phyloP scores from a whole-genome alignment of 2,329 filamentous ascomycete genomes.

The Hypomyces perniciosus region DNA sequence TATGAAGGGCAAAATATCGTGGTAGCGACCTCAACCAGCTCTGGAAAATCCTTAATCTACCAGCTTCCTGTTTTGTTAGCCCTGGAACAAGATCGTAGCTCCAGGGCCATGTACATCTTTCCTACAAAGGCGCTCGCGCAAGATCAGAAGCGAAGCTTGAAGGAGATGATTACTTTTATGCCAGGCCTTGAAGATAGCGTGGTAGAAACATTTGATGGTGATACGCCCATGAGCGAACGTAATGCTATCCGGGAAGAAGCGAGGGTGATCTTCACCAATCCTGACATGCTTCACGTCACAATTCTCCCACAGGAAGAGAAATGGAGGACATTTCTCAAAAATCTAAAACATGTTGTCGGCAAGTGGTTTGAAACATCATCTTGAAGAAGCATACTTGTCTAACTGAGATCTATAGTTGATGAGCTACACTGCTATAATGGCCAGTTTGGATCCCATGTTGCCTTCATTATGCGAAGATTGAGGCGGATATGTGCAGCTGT shows the following conservation, averaged over 20 bases:
- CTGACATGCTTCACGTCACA: constrained; percentile 94
- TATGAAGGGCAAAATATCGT: constrained; percentile 81
- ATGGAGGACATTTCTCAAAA: constrained; percentile 84
- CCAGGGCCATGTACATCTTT: constrained; percentile 94
- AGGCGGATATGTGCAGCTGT: constrained; percentile 83
- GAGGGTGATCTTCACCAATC: constrained; percentile 93
- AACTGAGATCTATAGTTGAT: constrained; percentile 45
- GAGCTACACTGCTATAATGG: constrained; percentile 97
- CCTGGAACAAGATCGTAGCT: constrained; percentile 68
- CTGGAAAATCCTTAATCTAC: constrained; percentile 96
- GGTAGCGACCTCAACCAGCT: constrained; percentile 90
- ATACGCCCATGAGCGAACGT: constrained; percentile 76
- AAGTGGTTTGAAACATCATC: constrained; percentile 16
- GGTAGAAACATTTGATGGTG: constrained; percentile 93
- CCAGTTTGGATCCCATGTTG: constrained; percentile 86
- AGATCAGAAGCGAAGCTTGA: constrained; percentile 83
- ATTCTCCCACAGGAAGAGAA: constrained; percentile 86
- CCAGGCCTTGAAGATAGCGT: constrained; percentile 66
- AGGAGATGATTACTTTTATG: constrained; percentile 78
- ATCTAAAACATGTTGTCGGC: constrained; percentile 81
- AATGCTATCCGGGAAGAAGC: constrained; percentile 80
- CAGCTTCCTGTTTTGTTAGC: constrained; percentile 88
- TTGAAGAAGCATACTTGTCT: background rate
- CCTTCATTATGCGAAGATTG: constrained; percentile 87
- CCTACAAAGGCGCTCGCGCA: constrained; percentile 95